Conservation (phyloP, 805 yeast species). For the Jamesozyma gamospora region DNA sequence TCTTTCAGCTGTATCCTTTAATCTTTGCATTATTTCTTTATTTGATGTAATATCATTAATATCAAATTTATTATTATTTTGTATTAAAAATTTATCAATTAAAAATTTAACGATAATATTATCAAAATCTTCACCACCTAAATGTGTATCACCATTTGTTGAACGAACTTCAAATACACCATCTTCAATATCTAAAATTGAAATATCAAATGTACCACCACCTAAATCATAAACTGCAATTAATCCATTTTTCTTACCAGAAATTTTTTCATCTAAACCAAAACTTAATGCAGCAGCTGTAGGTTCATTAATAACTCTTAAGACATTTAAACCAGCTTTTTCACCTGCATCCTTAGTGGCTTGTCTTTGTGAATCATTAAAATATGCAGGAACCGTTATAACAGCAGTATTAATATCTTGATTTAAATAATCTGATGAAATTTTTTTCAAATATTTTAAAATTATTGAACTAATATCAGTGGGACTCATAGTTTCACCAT, state of each 20-base stretch:
- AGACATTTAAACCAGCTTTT: constrained; percentile 63
- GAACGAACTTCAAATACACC: constrained; percentile 77
- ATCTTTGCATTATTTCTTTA: constrained; percentile 56
- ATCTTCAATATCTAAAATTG: constrained; percentile 66
- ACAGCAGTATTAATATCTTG: constrained; percentile 57
- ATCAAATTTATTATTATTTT: constrained; percentile 28
- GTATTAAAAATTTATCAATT: constrained; percentile 44
- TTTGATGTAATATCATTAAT: constrained; percentile 33
- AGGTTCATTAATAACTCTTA: constrained; percentile 74
- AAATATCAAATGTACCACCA: constrained; percentile 80
- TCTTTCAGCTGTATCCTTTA: constrained; percentile 70
- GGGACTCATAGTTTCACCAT: constrained; percentile 45
- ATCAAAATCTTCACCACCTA: constrained; percentile 84
- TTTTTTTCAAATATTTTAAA: constrained; percentile 52
- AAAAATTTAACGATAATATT: constrained; percentile 50
- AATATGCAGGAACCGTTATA: constrained; percentile 77
- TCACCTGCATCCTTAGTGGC: constrained; percentile 76
- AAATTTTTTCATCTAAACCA: constrained; percentile 45
- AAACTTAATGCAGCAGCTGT: constrained; percentile 82
- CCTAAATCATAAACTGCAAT: constrained; percentile 62
- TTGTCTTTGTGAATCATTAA: constrained; percentile 72
- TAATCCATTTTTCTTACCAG: constrained; percentile 26
- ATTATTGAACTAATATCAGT: constrained; percentile 62
- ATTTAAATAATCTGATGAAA: constrained; percentile 51
- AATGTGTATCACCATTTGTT: constrained; percentile 75